Base-by-base conservation (phyloP, 805 yeast genomes). In the Candida cerambycidarum region DNA sequence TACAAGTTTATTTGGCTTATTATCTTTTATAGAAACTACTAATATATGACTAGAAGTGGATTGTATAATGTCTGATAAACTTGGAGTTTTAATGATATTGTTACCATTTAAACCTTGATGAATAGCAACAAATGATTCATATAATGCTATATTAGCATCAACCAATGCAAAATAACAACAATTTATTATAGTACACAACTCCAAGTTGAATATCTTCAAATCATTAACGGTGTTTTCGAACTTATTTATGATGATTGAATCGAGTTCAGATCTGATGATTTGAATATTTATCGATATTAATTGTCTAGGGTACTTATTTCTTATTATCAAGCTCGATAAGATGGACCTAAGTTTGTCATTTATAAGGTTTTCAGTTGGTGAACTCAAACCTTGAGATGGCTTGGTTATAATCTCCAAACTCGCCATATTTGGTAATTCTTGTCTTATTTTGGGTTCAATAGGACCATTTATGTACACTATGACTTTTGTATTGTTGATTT, bases 381-480 rank as follows among this genome's bases (percentile, higher is more conserved):
- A 73, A 5, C 95, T 75, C 1, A 83, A 74, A 1, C 97, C 98
- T 11, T 71, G 66, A 16, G 84, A 79, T 1, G 98, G 97, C 30
- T 89, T 71, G 2, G 90, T 81, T 15, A 80, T 76, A 6, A 93
- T 75, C 60, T 89, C 97, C 13, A 93, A 60, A 13, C 87, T 81
- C 12, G 92, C 83, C 34, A 74, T 69, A 12, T 85, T 82, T 9
- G 97, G 96, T 25, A 82, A 62, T 59, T 92, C 98, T 57, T 89
- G 96, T 52, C 92, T 77, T 11, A 79, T 63, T 58, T 83, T 84
- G 9, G 88, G 82, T 55, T 92, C 97, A 23, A 92, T 76, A 0
- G 99, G 99, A 0, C 99, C 99, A 1, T 90, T 77, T 1, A 92
- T 90, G 0, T 96, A 81, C 32, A 83, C 79, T 2, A 90, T 63